These are phyloP conservation scores for Pseudogymnoascus sp. DNA, from an alignment of 2,329 filamentous ascomycete species.

Conservation along the genomic window DNA sequence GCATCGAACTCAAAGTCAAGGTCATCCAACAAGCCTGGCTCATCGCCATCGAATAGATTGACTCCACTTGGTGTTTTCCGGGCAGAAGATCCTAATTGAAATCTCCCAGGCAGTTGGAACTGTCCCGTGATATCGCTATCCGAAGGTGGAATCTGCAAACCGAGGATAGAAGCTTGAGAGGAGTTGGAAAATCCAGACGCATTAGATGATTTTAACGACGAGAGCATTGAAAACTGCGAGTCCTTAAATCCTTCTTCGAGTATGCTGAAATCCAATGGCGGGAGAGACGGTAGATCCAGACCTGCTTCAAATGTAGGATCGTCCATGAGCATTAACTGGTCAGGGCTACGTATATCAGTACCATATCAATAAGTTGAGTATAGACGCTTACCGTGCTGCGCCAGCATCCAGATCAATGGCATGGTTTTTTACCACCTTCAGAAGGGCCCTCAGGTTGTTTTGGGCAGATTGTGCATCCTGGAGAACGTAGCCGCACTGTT, in stretches of 20 bases:
- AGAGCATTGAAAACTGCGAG: conserved; percentile 27
- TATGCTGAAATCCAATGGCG: conserved; percentile 41
- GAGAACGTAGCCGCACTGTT: conserved; percentile 82
- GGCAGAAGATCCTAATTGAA: conserved; percentile 28
- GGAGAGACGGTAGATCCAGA: conserved; percentile 49
- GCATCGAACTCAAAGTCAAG: conserved; percentile 53
- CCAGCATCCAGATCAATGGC: conserved; percentile 63
- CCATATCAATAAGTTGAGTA: not conserved
- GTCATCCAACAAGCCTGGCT: conserved; percentile 39
- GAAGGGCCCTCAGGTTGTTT: conserved; percentile 61
- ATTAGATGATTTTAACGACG: conserved; percentile 8
- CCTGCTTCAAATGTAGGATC: conserved; percentile 74
- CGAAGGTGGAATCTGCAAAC: conserved; percentile 41
- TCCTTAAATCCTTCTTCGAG: conserved; percentile 29
- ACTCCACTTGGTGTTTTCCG: conserved; percentile 23
- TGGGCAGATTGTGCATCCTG: conserved; percentile 70
- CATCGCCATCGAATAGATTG: conserved; percentile 31
- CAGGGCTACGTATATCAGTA: conserved; percentile 44
- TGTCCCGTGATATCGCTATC: conserved; percentile 33
- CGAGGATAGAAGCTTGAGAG: conserved; percentile 29
- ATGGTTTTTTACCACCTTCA: conserved; percentile 47
- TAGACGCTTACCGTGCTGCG: conserved; percentile 55
- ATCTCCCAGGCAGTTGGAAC: not conserved
- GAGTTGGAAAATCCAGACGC: conserved; percentile 14
- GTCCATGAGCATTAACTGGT: conserved; percentile 69